A percentile compares a stretch with the other conserved stretches of the same genome.
Conservation (phyloP, 2,329 filamentous ascomycete species). For the Setomelanomma holmii region DNA sequence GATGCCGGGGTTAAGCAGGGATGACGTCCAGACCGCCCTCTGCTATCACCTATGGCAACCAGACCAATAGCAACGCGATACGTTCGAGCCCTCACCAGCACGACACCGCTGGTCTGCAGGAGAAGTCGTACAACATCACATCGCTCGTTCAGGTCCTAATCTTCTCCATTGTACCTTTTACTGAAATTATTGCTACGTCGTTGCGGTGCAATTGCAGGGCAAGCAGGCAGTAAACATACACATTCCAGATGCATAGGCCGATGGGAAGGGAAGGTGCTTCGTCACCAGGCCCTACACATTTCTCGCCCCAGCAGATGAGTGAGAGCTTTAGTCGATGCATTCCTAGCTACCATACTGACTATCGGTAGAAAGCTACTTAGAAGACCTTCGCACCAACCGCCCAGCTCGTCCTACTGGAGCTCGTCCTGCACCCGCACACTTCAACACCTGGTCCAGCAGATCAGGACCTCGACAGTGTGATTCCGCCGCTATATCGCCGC, state of each 20-base stretch:
- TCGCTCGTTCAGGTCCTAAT: conserved; percentile 9
- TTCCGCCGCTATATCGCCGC: conserved; percentile 33
- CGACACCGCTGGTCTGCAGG: conserved; percentile 38
- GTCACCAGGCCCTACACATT: conserved; percentile 46
- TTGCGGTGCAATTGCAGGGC: conserved; percentile 2
- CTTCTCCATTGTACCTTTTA: neutral
- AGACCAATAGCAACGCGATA: conserved; percentile 32
- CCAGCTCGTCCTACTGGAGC: conserved; percentile 73
- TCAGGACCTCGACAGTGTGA: conserved; percentile 29
- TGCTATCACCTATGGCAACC: conserved; percentile 27
- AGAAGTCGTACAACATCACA: conserved; percentile 14
- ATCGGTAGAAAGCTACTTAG: conserved; percentile 69
- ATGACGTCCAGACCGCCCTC: conserved; percentile 28
- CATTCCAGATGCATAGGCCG: conserved; percentile 37
- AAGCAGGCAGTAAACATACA: conserved; percentile 32
- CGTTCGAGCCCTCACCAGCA: conserved; percentile 33
- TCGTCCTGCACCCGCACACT: conserved; percentile 66
- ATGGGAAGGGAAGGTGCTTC: conserved; percentile 46
- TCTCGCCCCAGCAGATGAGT: conserved; percentile 50
- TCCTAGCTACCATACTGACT: conserved; percentile 23
- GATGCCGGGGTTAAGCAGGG: conserved; percentile 23
- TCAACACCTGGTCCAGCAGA: conserved; percentile 47
- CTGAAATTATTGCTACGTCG: neutral
- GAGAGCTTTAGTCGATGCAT: conserved; percentile 20
- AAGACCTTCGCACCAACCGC: conserved; percentile 73